Evolutionary conservation across 805 yeast species (phyloP), one percentile per base, ranked within the genome.

Genomic region (Metschnikowia continentalis): DNA sequence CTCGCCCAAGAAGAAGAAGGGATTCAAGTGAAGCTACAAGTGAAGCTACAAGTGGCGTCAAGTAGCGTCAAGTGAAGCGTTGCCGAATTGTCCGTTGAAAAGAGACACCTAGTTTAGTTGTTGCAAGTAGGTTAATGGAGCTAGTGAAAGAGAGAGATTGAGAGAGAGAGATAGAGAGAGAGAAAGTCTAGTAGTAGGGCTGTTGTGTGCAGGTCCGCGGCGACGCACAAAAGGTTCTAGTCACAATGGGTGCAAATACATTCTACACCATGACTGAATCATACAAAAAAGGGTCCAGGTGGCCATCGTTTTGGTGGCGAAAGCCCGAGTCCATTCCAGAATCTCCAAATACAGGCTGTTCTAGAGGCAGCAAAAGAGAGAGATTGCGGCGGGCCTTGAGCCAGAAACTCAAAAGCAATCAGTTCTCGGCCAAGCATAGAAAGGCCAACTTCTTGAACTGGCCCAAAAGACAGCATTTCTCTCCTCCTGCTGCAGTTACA

Each of bases 181-280:
- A 26, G 11, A 26, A 26, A 26, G 30, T 26, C 11, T 17, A 15
- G 13, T 6, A 15, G 20, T 17, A 13, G 35, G 15, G 35, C 13
- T 20, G 30, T 6, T 22, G 38, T 5, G 35, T 22, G 37, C 46
- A 35, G 38, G 19, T 20, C 19, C 14, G 37, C 19, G 17, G 20
- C 20, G 19, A n/a, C 20, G 22, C 43, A 40, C 35, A 40, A 40
- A 39, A 39, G 14, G 30, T 42, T n/a, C 35, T 22, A 14, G 26
- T 33, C 38, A 30, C 46, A 35, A 22, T 42, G 46, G 46, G 46
- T 42, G 46, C 46, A 42, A 42, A 42, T 32, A 33, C 38, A 42
- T 22, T 40, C 11, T 13, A 33, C 17, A 17, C 38, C 37, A 42
- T 33, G 46, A 33, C 38, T 6, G 46, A 42, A 32, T n/a, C 38